These are phyloP conservation scores for Curvularia eragrostidis DNA, from an alignment of 2,329 filamentous ascomycete species.

Conservation along the genomic window DNA sequence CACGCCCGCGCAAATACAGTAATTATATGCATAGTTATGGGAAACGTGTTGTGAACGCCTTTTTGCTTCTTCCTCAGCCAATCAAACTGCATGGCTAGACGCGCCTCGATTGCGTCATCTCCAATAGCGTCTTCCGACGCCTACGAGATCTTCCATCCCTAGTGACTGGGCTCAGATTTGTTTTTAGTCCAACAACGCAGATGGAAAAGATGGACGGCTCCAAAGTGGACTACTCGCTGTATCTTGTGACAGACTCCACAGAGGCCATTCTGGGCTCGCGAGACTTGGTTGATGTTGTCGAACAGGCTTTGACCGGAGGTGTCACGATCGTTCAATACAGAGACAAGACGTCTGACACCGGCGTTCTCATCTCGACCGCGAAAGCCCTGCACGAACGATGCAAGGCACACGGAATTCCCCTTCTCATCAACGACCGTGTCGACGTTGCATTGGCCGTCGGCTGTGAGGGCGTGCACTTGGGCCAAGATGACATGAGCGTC, in stretches of 20 bases:
- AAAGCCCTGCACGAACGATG: slow-evolving; percentile 75
- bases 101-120: slow-evolving; percentile 12
- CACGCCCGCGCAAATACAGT: neutral
- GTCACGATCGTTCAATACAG: slow-evolving; percentile 88
- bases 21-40: neutral
- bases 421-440: slow-evolving; percentile 91
- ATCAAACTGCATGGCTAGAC: neutral
- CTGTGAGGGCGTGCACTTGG: slow-evolving; percentile 92
- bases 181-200: slow-evolving; percentile 39
- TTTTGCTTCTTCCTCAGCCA: slow-evolving; percentile 1
- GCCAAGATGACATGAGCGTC: slow-evolving; percentile 88
- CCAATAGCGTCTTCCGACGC: slow-evolving; percentile 1
- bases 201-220: slow-evolving; percentile 29
- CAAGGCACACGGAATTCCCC: slow-evolving; percentile 70
- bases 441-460: slow-evolving; percentile 86
- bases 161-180: neutral
- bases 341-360: slow-evolving; percentile 83
- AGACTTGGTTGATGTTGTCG: slow-evolving; percentile 75
- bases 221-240: slow-evolving; percentile 78
- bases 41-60: neutral
- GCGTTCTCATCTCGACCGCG: slow-evolving; percentile 72
- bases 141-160: neutral
- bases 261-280: slow-evolving; percentile 76
- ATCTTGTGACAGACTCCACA: slow-evolving; percentile 94
- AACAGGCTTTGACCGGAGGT: slow-evolving; percentile 75